A percentile compares a stretch with the other conserved stretches of the same genome.
phyloP scores from a whole-genome alignment of 176 grass and related monocot genomes.

The Carex scoparia region DNA sequence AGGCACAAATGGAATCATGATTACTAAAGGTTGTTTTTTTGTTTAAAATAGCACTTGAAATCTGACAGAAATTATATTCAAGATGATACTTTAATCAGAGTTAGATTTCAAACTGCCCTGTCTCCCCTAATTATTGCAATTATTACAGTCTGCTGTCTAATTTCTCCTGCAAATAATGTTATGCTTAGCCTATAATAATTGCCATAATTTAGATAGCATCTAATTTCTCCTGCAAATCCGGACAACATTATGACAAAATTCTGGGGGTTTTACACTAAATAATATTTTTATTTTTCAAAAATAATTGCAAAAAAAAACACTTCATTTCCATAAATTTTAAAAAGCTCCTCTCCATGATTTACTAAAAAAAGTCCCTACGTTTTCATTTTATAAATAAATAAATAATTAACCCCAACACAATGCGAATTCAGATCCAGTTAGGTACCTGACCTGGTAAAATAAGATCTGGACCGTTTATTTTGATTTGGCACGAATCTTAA shows the following conservation, averaged over 20 bases:
- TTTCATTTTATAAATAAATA: background rate
- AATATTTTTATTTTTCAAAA: background rate
- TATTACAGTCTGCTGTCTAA: slow-evolving; percentile 6
- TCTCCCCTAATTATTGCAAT: slow-evolving; percentile 23
- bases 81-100: background rate
- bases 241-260: background rate
- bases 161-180: slow-evolving; percentile 14
- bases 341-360: background rate
- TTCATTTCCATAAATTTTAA: background rate
- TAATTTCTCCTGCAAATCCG: slow-evolving; percentile 9
- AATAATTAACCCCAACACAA: background rate
- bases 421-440: too few species aligned
- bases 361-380: background rate
- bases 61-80: background rate
- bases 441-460: too few species aligned
- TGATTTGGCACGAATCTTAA: too few species aligned
- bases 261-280: background rate
- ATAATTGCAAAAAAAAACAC: background rate
- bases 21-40: background rate
- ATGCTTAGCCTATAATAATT: slow-evolving; percentile 1
- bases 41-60: background rate
- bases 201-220: slow-evolving; percentile 8
- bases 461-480: too few species aligned
- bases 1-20: background rate
- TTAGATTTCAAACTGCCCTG: slow-evolving; percentile 8